Base-by-base conservation (phyloP, 305 asterid genomes). In the Fraxinus platypoda region DNA sequence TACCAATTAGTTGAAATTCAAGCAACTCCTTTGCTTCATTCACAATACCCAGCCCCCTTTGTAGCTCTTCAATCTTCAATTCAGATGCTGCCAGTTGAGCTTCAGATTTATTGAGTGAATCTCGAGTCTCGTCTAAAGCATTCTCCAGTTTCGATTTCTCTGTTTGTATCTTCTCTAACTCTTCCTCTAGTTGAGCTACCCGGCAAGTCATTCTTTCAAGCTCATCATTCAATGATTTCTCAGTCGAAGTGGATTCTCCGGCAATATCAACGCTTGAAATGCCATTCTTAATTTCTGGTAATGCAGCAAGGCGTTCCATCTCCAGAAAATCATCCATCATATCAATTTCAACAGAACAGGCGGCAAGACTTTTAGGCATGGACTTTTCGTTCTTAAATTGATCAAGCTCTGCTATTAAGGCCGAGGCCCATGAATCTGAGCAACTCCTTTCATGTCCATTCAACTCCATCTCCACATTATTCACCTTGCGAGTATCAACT, bases 291-390 rank as follows among this genome's bases (percentile, higher is more conserved):
- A 87, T 80, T 54, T 91, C 95, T 0, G 90, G 87, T 76, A 91
- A 85, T 2, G 97, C 92, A 80, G 90, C 98, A 38, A 94, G 89
- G 2, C 97, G 88, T 78, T 94, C 98, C 98, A 94, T 94, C 75
- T 94, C 98, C 31, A 94, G 89, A 76, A 94, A 94, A 89, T 94
- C 98, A 17, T 94, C 97, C 98, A 94, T 94, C 88, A 94, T 89
- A 74, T 91, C 95, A 54, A 94, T 86, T 38, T 92, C 95, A 30
- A 89, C 81, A 1, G 95, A 80, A 66, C 86, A 81, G 35, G 89
- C 76, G 11, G 81, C 82, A 19, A 85, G 64, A 84, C 31, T 87
- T 83, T 86, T 90, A 3, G 85, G 52, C 62, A 46, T 6, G 9
- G 84, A 78, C 88, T 91, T 92, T 30, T 82, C 95, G 25, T 87